Evolutionary conservation across 1,284 basidiomycete species (phyloP).

Genomic region (Tilletia setariae): DNA sequence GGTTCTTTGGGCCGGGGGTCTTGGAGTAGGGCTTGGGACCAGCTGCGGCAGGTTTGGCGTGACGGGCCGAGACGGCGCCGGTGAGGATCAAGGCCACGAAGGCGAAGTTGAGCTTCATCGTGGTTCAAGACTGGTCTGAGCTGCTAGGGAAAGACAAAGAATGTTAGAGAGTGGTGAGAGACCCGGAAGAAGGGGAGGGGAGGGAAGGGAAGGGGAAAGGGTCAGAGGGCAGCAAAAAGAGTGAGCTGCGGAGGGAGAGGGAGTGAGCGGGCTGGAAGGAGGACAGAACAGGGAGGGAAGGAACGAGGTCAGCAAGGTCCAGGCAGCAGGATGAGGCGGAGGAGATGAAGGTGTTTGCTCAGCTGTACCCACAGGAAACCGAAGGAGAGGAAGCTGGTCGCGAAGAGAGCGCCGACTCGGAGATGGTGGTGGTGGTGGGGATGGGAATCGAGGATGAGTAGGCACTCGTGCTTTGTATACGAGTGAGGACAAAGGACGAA

Average conservation of each 20-base stretch:
- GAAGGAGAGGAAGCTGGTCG: too few species aligned
- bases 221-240: not conserved
- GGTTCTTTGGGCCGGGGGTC: not conserved
- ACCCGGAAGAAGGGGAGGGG: not conserved
- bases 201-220: not conserved
- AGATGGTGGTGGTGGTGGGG: too few species aligned
- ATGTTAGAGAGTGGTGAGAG: not conserved
- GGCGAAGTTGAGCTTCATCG: conserved; percentile 7
- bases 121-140: not conserved
- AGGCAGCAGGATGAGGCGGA: too few species aligned
- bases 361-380: too few species aligned
- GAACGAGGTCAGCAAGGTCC: too few species aligned
- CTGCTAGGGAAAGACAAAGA: not conserved
- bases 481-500: too few species aligned
- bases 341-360: too few species aligned
- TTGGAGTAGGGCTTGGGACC: not conserved
- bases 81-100: not conserved
- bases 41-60: not conserved
- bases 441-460: too few species aligned
- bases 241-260: not conserved
- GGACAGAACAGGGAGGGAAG: not conserved
- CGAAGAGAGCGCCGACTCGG: too few species aligned
- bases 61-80: not conserved
- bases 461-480: too few species aligned
- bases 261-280: not conserved